Evolutionary conservation across 2,329 filamentous ascomycete species (phyloP), one percentile per base, ranked within the genome.

Genomic region (Trichoderma aggressivum): DNA sequence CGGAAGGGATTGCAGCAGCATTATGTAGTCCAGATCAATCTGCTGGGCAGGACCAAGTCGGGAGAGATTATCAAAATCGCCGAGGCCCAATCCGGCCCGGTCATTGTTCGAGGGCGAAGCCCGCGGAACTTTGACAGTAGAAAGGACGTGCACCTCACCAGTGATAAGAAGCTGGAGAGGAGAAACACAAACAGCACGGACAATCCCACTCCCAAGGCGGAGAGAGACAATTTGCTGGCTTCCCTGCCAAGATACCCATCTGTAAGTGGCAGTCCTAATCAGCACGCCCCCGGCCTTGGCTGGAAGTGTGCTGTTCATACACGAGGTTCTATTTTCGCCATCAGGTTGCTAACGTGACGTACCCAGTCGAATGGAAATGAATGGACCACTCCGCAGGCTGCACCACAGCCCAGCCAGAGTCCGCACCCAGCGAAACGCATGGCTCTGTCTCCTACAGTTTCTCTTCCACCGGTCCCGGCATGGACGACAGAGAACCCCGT

Each of bases 1-100:
- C 88, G 95, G 75, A 98, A 98, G 82, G 95, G 97, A 74, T 84
- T 98, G 60, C 95, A 98, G 79, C 95, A 98, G 80, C 94, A 98
- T 80, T 98, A 98, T 79, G 88, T 97, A 2, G 92, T 98, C 61
- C 91, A 93, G 72, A 90, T 98, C 71, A 94, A 91, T 80, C 86
- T 98, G 11, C 84, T 96, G 47, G 94, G 92, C 24, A 95, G 92
- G 67, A 84, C 93, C n/a, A 84, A 87, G 66, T 82, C 82, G 1
- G 85, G 92, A 1, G 94, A 92, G 12, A 88, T 90, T 28, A 85
- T 91, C 70, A 88, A 87, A 73, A 90, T 98, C 73, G 93, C 93
- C 73, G 94, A 98, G 80, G 91, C 97, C 16, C 91, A 92, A 75
- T 97, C 94, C 1, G 94, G 94, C 0, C 92, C 95, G n/a, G 94